phyloP scores from a whole-genome alignment of 495 filamentous ascomycete genomes.

The Podospora pseudoanserina region DNA sequence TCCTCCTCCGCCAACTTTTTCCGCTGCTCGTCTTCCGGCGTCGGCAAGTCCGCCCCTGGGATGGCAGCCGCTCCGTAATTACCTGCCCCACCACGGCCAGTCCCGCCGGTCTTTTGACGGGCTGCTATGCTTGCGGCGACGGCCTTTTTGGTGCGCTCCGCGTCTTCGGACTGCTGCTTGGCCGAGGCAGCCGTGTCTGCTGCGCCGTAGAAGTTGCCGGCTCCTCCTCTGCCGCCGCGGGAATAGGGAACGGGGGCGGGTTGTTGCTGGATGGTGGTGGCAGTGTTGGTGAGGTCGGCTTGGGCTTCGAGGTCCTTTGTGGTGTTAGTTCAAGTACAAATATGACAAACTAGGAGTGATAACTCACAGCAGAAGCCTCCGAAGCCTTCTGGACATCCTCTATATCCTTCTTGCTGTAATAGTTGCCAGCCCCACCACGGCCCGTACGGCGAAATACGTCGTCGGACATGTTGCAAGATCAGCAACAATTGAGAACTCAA shows the following conservation, averaged over 20 bases:
- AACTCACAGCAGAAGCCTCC: constrained; percentile 23
- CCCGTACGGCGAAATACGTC: constrained; percentile 36
- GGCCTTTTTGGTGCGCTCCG: constrained; percentile 24
- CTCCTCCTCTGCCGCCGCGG: constrained; percentile 51
- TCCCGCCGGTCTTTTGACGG: constrained; percentile 18
- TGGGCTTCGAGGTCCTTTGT: constrained; percentile 46
- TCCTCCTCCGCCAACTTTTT: constrained; percentile 30
- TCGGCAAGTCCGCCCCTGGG: constrained; percentile 17
- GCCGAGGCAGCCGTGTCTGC: constrained; percentile 23
- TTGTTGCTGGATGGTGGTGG: constrained; percentile 3
- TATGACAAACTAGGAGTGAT: background rate
- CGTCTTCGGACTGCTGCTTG: constrained; percentile 24
- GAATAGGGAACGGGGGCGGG: constrained; percentile 5
- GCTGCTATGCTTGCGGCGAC: constrained; percentile 24
- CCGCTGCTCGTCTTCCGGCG: constrained; percentile 28
- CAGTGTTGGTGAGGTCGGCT: background rate
- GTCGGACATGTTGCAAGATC: constrained; percentile 9
- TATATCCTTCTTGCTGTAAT: constrained; percentile 51
- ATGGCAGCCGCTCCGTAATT: constrained; percentile 40
- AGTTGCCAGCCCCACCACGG: constrained; percentile 64
- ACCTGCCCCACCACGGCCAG: constrained; percentile 57
- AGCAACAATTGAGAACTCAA: background rate
- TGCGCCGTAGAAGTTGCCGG: constrained; percentile 55
- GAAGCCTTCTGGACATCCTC: constrained; percentile 41
- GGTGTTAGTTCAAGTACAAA: background rate